A percentile compares a stretch with the other conserved stretches of the same genome.
These are phyloP conservation scores for Cardamine resedifolia DNA, from an alignment of 345 rosid species.

Conservation along the genomic window DNA sequence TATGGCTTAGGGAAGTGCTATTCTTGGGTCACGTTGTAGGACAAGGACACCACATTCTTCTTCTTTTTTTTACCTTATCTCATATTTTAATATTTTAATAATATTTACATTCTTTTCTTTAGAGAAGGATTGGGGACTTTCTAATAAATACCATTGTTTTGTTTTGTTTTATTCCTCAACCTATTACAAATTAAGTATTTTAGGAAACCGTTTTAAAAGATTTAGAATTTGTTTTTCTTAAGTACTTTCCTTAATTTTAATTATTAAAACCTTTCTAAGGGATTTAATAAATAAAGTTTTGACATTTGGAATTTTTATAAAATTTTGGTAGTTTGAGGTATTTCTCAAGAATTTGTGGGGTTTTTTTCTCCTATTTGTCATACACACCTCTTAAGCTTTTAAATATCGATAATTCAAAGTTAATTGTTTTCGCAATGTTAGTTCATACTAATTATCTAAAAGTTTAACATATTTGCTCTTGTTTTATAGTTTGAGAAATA, in stretches of 20 bases:
- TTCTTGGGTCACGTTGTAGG: conserved; percentile 34
- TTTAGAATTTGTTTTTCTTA: background rate
- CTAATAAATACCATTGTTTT: background rate
- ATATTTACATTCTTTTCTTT: background rate
- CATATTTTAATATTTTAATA: background rate
- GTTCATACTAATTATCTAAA: background rate
- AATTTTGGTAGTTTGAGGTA: background rate
- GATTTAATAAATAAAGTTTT: background rate
- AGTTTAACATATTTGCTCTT: background rate
- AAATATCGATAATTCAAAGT: background rate
- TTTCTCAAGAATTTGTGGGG: background rate
- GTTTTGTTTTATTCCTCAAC: background rate
- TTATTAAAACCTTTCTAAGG: background rate
- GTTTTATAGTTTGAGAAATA: background rate
- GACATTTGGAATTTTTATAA: too few relatives aligned
- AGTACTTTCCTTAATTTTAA: background rate
- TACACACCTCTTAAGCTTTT: background rate
- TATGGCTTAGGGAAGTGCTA: conserved; percentile 39
- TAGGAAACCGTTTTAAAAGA: background rate
- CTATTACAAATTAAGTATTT: background rate
- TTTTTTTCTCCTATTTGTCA: too few relatives aligned
- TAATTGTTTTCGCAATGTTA: background rate
- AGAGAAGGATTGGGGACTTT: background rate
- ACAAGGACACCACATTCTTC: conserved; percentile 33
- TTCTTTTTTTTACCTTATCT: background rate